Evolutionary conservation across 495 filamentous ascomycete genomes (phyloP).

Genomic region (Aspergillus bertholletiae): DNA sequence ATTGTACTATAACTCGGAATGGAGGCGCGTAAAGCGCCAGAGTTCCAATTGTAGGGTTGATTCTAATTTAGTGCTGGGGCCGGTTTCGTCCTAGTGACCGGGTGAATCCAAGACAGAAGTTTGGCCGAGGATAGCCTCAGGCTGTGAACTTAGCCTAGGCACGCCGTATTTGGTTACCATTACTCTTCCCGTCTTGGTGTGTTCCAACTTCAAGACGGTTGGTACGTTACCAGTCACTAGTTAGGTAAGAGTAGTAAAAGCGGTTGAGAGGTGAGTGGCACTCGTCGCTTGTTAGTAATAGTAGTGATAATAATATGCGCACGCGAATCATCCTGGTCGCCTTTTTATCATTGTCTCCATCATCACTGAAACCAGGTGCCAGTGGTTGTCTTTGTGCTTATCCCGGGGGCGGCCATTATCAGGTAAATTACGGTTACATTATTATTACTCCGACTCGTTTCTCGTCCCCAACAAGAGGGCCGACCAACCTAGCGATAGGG

Average conservation of each 20-base stretch:
- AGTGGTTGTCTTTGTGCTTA: background rate
- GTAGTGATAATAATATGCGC: background rate
- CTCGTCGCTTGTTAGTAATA: background rate
- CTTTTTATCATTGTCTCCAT: background rate
- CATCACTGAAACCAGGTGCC: background rate
- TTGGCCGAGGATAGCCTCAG: background rate
- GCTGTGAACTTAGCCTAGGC: background rate
- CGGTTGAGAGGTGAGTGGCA: no score
- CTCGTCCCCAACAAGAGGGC: background rate
- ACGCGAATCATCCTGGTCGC: background rate
- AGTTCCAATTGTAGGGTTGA: background rate
- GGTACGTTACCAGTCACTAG: no score
- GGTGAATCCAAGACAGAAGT: background rate
- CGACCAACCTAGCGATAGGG: background rate
- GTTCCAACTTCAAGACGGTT: background rate
- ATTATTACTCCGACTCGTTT: no score
- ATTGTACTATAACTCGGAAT: background rate
- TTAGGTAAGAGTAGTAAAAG: no score
- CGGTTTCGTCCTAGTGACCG: slow-evolving; percentile 1
- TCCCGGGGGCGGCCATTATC: background rate
- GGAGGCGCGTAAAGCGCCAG: slow-evolving; percentile 1
- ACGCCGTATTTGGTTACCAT: no score
- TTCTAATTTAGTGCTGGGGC: background rate
- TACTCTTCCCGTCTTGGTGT: background rate
- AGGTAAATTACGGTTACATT: background rate